Base-by-base conservation (phyloP, 371 early-diverging fungal genomes). In the Syncephalastrum racemosum region DNA sequence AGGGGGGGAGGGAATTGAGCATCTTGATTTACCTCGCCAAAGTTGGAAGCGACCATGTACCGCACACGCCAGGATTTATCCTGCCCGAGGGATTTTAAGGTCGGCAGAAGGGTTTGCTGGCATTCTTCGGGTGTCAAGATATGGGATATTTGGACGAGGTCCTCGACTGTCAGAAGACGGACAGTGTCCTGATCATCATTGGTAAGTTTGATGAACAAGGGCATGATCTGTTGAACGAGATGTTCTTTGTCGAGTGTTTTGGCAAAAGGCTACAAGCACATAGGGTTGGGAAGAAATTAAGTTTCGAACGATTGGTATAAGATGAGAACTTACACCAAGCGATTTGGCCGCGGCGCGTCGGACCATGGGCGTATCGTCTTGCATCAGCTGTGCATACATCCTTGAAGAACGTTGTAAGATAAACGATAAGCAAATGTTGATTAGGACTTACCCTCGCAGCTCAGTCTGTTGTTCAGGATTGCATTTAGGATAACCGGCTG, bases 351-450 rank as follows among this genome's bases (percentile, higher is more conserved):
- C 95, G 3, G 97, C 92, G 57, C 98, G 84, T 61, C 98, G 87
- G 54, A 96, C 97, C 99, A 99, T 97, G 39, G 99, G 99, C 13
- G 97, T 97, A 54, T 96, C 97, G 71, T 99, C 99, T 66, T 88
- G 83, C 64, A 92, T 89, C n/a, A 98, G 84, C 65, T 87, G 87
- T 40, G 85, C 86, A 75, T 82, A 90, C 44, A 81, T 52, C 45
- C 80, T 84, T 63, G 14, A 50, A 42, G 15, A 15, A 44, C 3
- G 45, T 42, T 10, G 24, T 14, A 18, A 50, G 27, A 46, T 46
- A 16, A 47, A 56, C 40, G 16, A 58, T 15, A 31, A 24, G 23
- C 31, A 41, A 23, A 44, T 54, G 18, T 27, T 18, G 31, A 44
- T 8, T n/a, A 6, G 18, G 53, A 40, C 64, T 49, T 79, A 89